Percentiles rank a stretch among this genome's conserved stretches.
phyloP scores from a whole-genome alignment of 805 yeast species.

The Metschnikowia cubensis region DNA sequence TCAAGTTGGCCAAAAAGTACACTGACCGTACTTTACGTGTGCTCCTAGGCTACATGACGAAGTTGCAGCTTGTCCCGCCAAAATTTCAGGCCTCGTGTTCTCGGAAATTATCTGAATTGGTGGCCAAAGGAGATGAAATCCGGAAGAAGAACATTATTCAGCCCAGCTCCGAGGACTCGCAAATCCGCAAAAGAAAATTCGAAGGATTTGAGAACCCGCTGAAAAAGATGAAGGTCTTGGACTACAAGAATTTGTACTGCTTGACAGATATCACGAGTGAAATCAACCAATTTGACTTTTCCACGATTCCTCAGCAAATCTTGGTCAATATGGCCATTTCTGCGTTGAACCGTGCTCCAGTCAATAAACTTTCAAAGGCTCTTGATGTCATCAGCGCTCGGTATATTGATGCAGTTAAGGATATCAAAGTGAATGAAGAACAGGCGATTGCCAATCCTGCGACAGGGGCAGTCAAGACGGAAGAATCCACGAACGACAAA shows the following conservation, averaged over 20 bases:
- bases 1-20: conserved; percentile 57
- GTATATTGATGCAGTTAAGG: conserved; percentile 43
- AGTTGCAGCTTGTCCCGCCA: conserved; percentile 34
- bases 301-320: conserved; percentile 60
- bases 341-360: conserved; percentile 56
- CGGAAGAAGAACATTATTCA: conserved; percentile 36
- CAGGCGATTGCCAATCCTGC: conserved; percentile 1
- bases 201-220: conserved; percentile 38
- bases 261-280: conserved; percentile 60
- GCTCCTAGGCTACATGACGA: conserved; percentile 36
- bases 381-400: conserved; percentile 67
- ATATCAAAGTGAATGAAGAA: neutral
- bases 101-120: conserved; percentile 28
- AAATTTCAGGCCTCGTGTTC: conserved; percentile 26
- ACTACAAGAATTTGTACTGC: conserved; percentile 62
- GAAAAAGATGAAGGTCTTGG: conserved; percentile 27
- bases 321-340: conserved; percentile 61
- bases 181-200: conserved; percentile 35
- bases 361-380: conserved; percentile 55
- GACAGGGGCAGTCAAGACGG: conserved; percentile 14
- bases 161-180: conserved; percentile 26
- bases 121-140: conserved; percentile 38
- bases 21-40: conserved; percentile 56
- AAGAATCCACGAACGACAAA: conserved; percentile 13
- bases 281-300: conserved; percentile 64